Base-by-base conservation (phyloP, 1,139 yeast species). In the Pichia inconspicua region DNA sequence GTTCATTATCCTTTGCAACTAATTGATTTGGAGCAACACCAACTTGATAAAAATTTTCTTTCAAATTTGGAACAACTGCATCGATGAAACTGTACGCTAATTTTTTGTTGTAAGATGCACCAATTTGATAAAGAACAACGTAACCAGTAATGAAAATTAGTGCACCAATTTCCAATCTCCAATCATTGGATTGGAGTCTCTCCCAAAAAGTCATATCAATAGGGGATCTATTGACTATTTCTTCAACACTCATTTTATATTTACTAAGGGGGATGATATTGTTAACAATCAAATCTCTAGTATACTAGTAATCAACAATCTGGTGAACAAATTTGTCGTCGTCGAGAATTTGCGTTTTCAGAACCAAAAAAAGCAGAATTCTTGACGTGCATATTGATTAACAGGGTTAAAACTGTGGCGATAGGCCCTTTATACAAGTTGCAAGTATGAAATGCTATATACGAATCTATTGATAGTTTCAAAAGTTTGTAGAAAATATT, bases 11-110 rank as follows among this genome's bases (percentile, higher is more conserved):
- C 62, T 80, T 77, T 55, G 82, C 71, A 59, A 73, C 75, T 56
- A 78, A 68, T 42, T 71, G 70, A 30, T 61, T 62, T 43, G 69
- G 55, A n/a, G 71, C 65, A 43, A 81, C 81, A 49, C 97, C 97
- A 53, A 82, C 92, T 64, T 84, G 94, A 60, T 73, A 79, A 63
- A 92, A 92, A 64, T 89, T 84, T 45, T 75, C 73, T 41, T 72
- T 69, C 57, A 92, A 72, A n/a, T 67, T 67, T 64, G 69, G 47
- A 36, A 75, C 64, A 59, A 70, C 62, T 58, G 74, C 56, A 61
- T 80, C 62, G 63, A 83, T 67, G 71, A 78, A 77, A 28, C 64
- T 66, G 42, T 70, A 69, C 34, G 84, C 92, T 58, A 75, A 70
- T 12, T 67, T 60, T 49, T 72, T 67, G 70, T 90, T 90, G 64